Evolutionary conservation across 805 yeast species (phyloP), one percentile per base, ranked within the genome.

Genomic region (Henningerozyma blattae): DNA sequence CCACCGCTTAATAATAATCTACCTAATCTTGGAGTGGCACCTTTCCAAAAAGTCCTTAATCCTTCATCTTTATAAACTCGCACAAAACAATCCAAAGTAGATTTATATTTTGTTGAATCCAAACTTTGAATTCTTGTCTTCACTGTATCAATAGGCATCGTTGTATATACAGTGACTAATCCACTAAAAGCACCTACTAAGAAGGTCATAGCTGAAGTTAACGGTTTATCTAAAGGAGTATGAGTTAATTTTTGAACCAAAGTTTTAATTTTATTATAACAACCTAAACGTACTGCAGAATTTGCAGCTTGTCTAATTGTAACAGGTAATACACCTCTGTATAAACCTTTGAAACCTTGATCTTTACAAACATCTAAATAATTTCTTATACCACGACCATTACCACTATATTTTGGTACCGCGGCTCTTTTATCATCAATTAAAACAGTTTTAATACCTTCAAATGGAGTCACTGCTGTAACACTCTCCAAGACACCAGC

Each of bases 51-150:
- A 4, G 95, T 81, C 50, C 72, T 62, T 43, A 87, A 61, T 8
- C 98, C 98, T 61, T 89, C 98, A 35, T 89, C 79, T 50, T 64
- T 77, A 57, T 81, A 79, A 33, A 91, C 77, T 42, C 71, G 75
- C 15, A 61, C 71, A 47, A 93, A 87, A 59, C 97, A 89, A 59
- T 89, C 72, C 27, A 79, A 15, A 1, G 96, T 87, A 31, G 86
- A 73, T 1, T 70, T 55, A 60, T 89, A 91, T 49, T 68, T 59
- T 33, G 69, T 68, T 6, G 95, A 82, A 24, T 83, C 87, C 43
- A 89, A 68, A 15, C 94, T 78, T 64, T 89, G 98, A 95, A 89
- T 89, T 58, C 98, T 72, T 1, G 97, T 91, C 62, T 89, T 89
- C 40, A 86, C 94, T 1, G 95, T 86, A 52, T 86, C 95, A 28